phyloP scores from a whole-genome alignment of 2,329 filamentous ascomycete species.

The Pyrenochaeta sp. region DNA sequence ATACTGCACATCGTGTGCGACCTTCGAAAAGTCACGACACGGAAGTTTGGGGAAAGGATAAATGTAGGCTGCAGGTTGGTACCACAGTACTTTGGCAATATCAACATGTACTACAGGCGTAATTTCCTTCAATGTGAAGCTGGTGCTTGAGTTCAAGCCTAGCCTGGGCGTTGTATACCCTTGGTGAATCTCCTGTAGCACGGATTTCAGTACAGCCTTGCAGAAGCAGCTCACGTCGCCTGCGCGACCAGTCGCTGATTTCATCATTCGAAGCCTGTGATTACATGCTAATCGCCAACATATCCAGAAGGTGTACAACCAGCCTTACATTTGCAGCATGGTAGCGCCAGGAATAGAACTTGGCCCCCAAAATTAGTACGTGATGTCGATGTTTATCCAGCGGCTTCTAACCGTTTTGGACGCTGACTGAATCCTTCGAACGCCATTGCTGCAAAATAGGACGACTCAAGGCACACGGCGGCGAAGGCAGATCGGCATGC shows the following conservation, averaged over 20 bases:
- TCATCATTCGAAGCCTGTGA: no score
- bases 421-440: neutral
- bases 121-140: no score
- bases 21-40: no score
- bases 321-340: neutral
- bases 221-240: no score
- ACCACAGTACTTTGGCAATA: no score
- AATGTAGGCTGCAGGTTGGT: no score
- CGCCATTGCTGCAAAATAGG: neutral
- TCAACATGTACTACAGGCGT: no score
- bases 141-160: neutral
- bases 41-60: no score
- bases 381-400: neutral
- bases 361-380: neutral
- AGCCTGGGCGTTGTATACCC: neutral
- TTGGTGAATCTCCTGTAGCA: neutral
- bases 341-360: neutral
- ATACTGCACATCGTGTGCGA: neutral
- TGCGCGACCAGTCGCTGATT: no score
- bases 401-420: constrained; percentile 1
- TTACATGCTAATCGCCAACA: neutral
- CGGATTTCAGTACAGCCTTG: neutral
- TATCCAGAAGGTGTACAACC: neutral
- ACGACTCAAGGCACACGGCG: neutral
- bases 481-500: neutral